These are phyloP conservation scores for Leucocoprinus leucothites DNA, from an alignment of 768 basidiomycete species.

Conservation along the genomic window DNA sequence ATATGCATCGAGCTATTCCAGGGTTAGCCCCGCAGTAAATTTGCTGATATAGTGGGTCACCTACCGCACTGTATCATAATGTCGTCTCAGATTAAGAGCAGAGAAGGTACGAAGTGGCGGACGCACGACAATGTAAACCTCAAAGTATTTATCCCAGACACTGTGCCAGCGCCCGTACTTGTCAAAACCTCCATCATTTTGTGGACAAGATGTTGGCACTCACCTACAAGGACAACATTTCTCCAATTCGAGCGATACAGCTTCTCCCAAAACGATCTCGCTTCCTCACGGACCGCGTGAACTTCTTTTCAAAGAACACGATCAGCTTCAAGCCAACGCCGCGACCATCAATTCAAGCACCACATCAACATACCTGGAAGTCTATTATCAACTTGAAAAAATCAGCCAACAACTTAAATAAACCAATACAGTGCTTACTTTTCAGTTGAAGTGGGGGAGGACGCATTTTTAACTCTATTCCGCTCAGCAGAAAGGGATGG, in stretches of 20 bases:
- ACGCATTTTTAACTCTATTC: conserved; percentile 27
- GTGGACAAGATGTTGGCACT: background rate
- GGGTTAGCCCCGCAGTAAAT: background rate
- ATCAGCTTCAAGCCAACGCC: no score
- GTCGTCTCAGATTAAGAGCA: background rate
- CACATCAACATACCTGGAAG: conserved; percentile 23
- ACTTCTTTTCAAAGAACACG: background rate
- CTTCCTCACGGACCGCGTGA: conserved; percentile 21
- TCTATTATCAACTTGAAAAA: conserved; percentile 32
- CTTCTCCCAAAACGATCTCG: conserved; percentile 29
- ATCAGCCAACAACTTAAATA: conserved; percentile 1
- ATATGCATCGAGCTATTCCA: conserved; percentile 29
- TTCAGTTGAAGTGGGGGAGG: conserved; percentile 42
- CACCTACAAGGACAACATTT: conserved; percentile 37
- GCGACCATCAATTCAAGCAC: background rate
- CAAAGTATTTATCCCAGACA: conserved; percentile 37
- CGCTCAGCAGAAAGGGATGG: conserved; percentile 26
- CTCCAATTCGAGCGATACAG: conserved; percentile 40
- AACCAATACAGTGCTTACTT: conserved; percentile 22
- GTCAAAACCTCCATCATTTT: background rate
- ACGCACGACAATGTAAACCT: conserved; percentile 36
- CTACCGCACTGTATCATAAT: conserved; percentile 22
- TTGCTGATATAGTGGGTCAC: background rate
- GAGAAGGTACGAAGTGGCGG: background rate
- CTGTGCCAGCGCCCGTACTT: conserved; percentile 16